These are phyloP conservation scores for Mucor velutinosus DNA, from an alignment of 371 early-diverging fungal species.

Conservation along the genomic window DNA sequence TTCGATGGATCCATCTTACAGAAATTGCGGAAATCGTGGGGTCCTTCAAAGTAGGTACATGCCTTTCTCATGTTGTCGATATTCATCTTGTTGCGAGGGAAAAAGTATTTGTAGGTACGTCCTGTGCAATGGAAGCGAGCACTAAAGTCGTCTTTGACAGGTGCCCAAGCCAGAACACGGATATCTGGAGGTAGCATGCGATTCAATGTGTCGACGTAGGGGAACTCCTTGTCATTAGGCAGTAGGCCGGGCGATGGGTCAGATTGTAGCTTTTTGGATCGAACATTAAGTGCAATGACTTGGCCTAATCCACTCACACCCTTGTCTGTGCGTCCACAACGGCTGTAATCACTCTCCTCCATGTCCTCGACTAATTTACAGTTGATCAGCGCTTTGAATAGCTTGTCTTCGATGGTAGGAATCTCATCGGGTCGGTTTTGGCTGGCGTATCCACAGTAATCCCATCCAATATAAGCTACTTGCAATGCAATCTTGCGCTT, in stretches of 20 bases:
- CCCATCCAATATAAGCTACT: slow-evolving; percentile 91
- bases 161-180: slow-evolving; percentile 91
- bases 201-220: slow-evolving; percentile 87
- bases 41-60: slow-evolving; percentile 71
- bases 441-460: slow-evolving; percentile 88
- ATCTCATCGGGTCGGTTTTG: slow-evolving; percentile 55
- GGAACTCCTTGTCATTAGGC: slow-evolving; percentile 57
- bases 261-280: slow-evolving; percentile 54
- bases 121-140: slow-evolving; percentile 89
- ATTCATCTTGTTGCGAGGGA: slow-evolving; percentile 62
- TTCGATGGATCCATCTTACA: slow-evolving; percentile 92
- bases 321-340: slow-evolving; percentile 95
- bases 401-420: slow-evolving; percentile 83
- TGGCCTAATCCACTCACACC: slow-evolving; percentile 95
- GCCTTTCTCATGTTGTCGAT: slow-evolving; percentile 80
- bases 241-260: slow-evolving; percentile 22
- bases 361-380: slow-evolving; percentile 73
- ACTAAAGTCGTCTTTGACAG: slow-evolving; percentile 75
- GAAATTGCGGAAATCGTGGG: slow-evolving; percentile 94
- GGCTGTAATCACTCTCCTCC: slow-evolving; percentile 65
- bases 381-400: slow-evolving; percentile 77
- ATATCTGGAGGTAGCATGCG: slow-evolving; percentile 87
- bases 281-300: slow-evolving; percentile 83
- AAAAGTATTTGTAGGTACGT: slow-evolving; percentile 94
- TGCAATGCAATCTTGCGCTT: slow-evolving; percentile 85